Percentiles rank a stretch among this genome's conserved stretches.
These are phyloP conservation scores for Polygonum aviculare DNA, from an alignment of 148 eudicot genomes.

Conservation along the genomic window DNA sequence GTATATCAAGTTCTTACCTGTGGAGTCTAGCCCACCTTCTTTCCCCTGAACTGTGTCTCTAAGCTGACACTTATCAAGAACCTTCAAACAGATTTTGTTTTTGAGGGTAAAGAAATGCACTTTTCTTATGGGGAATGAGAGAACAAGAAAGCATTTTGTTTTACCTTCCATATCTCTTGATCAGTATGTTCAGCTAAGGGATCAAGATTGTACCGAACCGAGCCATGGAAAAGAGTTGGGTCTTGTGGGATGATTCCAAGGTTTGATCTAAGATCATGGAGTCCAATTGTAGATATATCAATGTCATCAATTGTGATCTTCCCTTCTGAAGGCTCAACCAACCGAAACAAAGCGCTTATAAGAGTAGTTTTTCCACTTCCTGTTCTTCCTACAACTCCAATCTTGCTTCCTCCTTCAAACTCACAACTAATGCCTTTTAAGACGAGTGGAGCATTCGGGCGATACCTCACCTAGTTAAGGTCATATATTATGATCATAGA, in stretches of 20 bases:
- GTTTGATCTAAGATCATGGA: conserved; percentile 52
- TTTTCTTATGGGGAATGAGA: too few species aligned
- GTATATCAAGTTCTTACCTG: conserved; percentile 19
- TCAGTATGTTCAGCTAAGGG: conserved; percentile 45
- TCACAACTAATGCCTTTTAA: conserved; percentile 40
- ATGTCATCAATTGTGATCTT: conserved; percentile 37
- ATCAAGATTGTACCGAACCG: conserved; percentile 48
- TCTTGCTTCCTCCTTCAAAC: conserved; percentile 42
- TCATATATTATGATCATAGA: not conserved
- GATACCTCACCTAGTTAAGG: conserved; percentile 34
- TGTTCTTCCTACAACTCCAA: conserved; percentile 58
- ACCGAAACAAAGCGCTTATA: conserved; percentile 42
- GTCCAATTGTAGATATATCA: conserved; percentile 35
- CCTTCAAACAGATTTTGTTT: conserved; percentile 19
- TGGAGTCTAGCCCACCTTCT: conserved; percentile 40
- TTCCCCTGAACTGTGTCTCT: conserved; percentile 33
- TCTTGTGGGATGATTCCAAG: conserved; percentile 58
- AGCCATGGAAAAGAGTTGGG: conserved; percentile 42
- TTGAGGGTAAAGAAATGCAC: too few species aligned
- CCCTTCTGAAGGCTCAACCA: conserved; percentile 51
- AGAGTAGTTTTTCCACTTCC: conserved; percentile 60
- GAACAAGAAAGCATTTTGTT: too few species aligned
- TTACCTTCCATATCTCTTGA: conserved; percentile 48
- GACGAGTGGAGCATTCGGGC: conserved; percentile 38
- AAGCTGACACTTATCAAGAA: conserved; percentile 49